Percentiles rank a stretch among this genome's conserved stretches.
Conservation (phyloP, 345 rosid genomes). For the Aquilaria yunnanensis region DNA sequence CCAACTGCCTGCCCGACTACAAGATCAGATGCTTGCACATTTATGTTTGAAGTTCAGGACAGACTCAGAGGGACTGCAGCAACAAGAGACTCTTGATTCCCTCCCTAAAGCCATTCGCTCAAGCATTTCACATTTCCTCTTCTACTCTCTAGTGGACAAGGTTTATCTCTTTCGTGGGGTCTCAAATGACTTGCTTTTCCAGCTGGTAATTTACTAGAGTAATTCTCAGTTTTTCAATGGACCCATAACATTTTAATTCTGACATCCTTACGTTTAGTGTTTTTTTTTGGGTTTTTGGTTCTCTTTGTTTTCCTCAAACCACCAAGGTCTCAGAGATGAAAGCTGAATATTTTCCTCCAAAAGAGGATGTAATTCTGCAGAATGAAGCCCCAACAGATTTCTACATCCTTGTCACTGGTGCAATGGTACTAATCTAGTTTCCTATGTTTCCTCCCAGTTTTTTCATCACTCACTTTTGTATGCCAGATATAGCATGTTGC, state of each 20-base stretch:
- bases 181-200: slow-evolving; percentile 70
- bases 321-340: slow-evolving; percentile 76
- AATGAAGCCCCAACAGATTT: slow-evolving; percentile 86
- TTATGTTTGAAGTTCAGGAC: slow-evolving; percentile 62
- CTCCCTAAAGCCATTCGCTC: slow-evolving; percentile 80
- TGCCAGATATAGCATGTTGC: not conserved
- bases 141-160: slow-evolving; percentile 56
- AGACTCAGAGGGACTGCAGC: slow-evolving; percentile 72
- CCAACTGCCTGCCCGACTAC: slow-evolving; percentile 46
- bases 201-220: slow-evolving; percentile 41
- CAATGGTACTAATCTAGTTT: slow-evolving; percentile 42
- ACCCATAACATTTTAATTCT: not conserved
- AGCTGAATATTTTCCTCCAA: slow-evolving; percentile 84
- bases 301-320: slow-evolving; percentile 5
- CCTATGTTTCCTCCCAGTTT: not conserved
- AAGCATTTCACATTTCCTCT: slow-evolving; percentile 63
- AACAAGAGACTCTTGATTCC: slow-evolving; percentile 65
- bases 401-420: slow-evolving; percentile 63
- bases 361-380: slow-evolving; percentile 78
- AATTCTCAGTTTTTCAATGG: slow-evolving; percentile 6
- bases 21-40: slow-evolving; percentile 85
- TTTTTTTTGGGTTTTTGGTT: not conserved
- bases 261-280: not conserved
- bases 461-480: not conserved
- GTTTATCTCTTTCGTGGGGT: slow-evolving; percentile 65